These are phyloP conservation scores for Purshia tridentata DNA, from an alignment of 306 rosid species.

Conservation along the genomic window DNA sequence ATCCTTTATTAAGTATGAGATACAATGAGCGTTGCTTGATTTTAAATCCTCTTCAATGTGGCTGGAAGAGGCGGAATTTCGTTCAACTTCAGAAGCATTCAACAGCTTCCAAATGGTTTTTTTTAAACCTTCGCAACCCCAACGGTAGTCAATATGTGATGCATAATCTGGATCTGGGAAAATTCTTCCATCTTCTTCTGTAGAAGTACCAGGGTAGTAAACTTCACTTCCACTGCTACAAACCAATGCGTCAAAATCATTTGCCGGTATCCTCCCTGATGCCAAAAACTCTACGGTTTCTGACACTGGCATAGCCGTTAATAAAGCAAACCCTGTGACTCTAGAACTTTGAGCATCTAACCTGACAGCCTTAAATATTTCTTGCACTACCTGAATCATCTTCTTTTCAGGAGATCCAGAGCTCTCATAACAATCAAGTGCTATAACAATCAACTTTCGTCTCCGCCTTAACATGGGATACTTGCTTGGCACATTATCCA, in stretches of 20 bases:
- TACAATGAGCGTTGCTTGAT: constrained; percentile 63
- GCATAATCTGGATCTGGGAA: constrained; percentile 63
- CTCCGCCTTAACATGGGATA: constrained; percentile 61
- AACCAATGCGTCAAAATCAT: constrained; percentile 54
- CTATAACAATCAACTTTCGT: constrained; percentile 57
- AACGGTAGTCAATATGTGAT: constrained; percentile 60
- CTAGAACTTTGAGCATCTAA: constrained; percentile 51
- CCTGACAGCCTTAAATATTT: constrained; percentile 48
- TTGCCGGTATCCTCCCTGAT: constrained; percentile 47
- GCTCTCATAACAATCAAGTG: constrained; percentile 53
- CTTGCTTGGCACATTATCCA: constrained; percentile 46
- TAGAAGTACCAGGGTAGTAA: constrained; percentile 52
- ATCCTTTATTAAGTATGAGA: constrained; percentile 56
- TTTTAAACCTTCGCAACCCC: constrained; percentile 66
- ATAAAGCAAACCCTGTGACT: constrained; percentile 55
- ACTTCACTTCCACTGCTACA: constrained; percentile 73
- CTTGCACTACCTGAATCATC: constrained; percentile 49
- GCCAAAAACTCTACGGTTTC: constrained; percentile 57
- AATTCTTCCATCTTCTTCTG: constrained; percentile 50
- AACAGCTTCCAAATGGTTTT: constrained; percentile 57
- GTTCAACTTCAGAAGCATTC: constrained; percentile 41
- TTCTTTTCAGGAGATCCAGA: constrained; percentile 50
- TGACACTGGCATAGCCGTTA: constrained; percentile 62
- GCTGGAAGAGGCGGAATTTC: constrained; percentile 16
- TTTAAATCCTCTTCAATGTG: constrained; percentile 44